Conservation (phyloP, 2,329 filamentous ascomycete genomes). For the Fusarium virguliforme region DNA sequence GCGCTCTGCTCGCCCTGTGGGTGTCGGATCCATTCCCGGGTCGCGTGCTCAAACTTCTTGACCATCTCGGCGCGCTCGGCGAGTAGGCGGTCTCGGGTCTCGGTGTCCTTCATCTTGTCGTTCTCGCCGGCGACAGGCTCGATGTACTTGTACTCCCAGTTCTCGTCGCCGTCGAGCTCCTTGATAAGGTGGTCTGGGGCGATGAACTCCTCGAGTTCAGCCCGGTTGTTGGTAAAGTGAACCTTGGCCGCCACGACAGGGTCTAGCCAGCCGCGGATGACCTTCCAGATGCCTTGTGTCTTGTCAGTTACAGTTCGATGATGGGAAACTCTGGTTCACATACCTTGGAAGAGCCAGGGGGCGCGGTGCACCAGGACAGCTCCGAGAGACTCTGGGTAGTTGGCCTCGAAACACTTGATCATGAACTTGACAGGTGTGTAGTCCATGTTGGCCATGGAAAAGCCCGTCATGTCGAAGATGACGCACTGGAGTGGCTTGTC, state of each 20-base stretch:
- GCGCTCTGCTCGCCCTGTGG: conserved; percentile 62
- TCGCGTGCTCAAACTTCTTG: conserved; percentile 80
- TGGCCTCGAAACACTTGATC: conserved; percentile 99
- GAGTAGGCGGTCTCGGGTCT: conserved; percentile 75
- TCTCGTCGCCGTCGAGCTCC: conserved; percentile 88
- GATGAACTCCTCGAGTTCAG: conserved; percentile 86
- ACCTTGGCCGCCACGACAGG: conserved; percentile 96
- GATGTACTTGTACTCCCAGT: conserved; percentile 86
- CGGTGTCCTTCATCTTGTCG: conserved; percentile 76
- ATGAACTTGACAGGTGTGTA: conserved; percentile 98
- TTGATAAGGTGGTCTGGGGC: conserved; percentile 79
- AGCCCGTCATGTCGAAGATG: conserved; percentile 96
- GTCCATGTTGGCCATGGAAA: conserved; percentile 97
- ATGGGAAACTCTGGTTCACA: conserved; percentile 51
- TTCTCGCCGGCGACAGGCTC: conserved; percentile 87
- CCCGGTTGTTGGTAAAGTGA: conserved; percentile 87
- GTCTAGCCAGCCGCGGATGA: conserved; percentile 96
- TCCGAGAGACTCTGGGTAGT: conserved; percentile 95
- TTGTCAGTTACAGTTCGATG: conserved; percentile 20
- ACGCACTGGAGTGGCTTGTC: conserved; percentile 75
- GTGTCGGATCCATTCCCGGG: conserved; percentile 79
- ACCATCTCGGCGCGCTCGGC: conserved; percentile 76
- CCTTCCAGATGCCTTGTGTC: conserved; percentile 86
- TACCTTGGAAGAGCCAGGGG: conserved; percentile 96
- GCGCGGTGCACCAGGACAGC: conserved; percentile 94